Base-by-base conservation (phyloP, 352 stramenopile genomes). In the Aphanomyces invadans region DNA sequence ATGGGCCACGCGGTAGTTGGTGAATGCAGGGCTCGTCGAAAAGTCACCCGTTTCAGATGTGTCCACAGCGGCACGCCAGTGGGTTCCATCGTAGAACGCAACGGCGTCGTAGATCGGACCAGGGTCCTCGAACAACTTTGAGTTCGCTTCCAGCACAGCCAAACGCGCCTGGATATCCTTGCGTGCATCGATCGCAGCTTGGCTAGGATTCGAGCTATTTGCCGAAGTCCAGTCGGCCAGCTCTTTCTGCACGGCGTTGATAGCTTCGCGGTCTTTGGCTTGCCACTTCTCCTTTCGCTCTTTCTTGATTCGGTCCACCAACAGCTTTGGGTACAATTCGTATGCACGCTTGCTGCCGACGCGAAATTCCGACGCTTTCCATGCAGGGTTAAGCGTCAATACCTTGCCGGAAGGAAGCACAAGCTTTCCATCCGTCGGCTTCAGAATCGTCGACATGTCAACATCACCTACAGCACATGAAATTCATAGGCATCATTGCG, bases 81-180 rank as follows among this genome's bases (percentile, higher is more conserved):
- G 65, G 4, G 48, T 38, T 57, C 81, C 74, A 63, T 97, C 92
- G 67, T 85, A 76, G 71, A 96, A 98, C 12, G 97, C 81, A 2
- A 99, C 79, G 11, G 78, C 86, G 71, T 98, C 90, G 62, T 96
- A 91, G 49, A 98, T 81, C n/a, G 93, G 90, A 44, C 95, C 95
- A 21, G 81, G 82, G 78, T 98, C 92, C 57, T 95, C 79, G 53
- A 92, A 94, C 61, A 31, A 78, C 69, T 89, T 89, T 61, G 55
- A 72, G 25, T 88, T 78, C 39, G 83, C 81, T 19, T 93, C 74
- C 17, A 97, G 77, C 63, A 87, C 68, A 28, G 79, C 71, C 0
- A 92, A 71, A 44, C 78, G 76, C 21, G 79, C 77, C 70, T 96
- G 77, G 9, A 98, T 74, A 72, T 97, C 88, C 39, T 96, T 89